phyloP scores from a whole-genome alignment of 768 basidiomycete genomes.

The Suillus clintonianus region DNA sequence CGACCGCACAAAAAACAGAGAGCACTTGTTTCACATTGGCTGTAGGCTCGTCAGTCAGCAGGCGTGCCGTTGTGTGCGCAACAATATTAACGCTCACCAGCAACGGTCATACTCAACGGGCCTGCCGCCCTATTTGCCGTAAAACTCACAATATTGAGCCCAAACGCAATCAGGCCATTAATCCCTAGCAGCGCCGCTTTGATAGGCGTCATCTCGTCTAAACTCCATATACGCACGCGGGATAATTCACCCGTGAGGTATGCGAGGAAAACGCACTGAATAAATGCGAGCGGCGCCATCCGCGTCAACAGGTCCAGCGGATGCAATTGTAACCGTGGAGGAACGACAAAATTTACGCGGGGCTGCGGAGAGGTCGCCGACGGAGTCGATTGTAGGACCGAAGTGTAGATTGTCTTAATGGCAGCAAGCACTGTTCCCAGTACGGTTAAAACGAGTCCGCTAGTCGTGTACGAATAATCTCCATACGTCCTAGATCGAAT shows the following conservation, averaged over 20 bases:
- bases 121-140: constrained; percentile 94
- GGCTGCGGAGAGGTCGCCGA: constrained; percentile 18
- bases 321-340: constrained; percentile 48
- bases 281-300: constrained; percentile 90
- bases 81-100: constrained; percentile 54
- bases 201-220: constrained; percentile 37
- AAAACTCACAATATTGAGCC: constrained; percentile 91
- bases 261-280: constrained; percentile 81
- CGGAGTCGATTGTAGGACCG: constrained; percentile 63
- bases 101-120: constrained; percentile 88
- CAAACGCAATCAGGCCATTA: constrained; percentile 90
- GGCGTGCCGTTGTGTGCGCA: not conserved
- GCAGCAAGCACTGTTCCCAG: constrained; percentile 91
- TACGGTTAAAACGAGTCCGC: constrained; percentile 86
- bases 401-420: constrained; percentile 90
- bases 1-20: constrained; percentile 82
- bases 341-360: constrained; percentile 26
- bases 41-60: constrained; percentile 31
- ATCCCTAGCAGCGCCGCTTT: constrained; percentile 58
- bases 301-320: constrained; percentile 87
- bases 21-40: constrained; percentile 94
- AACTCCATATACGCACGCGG: constrained; percentile 51
- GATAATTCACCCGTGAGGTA: constrained; percentile 80
- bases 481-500: constrained; percentile 73
- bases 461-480: constrained; percentile 88